phyloP scores from a whole-genome alignment of 768 basidiomycete species.

The Tremella yokohamensis region DNA sequence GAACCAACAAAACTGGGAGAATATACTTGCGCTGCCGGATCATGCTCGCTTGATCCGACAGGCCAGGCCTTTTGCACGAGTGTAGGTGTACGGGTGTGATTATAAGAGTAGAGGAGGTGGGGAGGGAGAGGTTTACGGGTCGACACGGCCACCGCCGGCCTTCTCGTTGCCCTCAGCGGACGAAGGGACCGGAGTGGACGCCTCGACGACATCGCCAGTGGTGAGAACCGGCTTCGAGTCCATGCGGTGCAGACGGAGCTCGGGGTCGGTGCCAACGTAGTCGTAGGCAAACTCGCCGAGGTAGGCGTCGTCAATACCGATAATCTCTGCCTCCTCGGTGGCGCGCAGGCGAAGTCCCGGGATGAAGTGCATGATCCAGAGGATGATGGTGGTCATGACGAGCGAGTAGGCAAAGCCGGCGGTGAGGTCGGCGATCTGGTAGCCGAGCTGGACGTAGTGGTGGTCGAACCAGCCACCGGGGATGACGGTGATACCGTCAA shows the following conservation, averaged over 20 bases:
- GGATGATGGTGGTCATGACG: constrained; percentile 48
- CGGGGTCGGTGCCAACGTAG: constrained; percentile 64
- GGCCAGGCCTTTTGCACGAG: not conserved
- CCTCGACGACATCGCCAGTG: constrained; percentile 29
- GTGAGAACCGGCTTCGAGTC: constrained; percentile 33
- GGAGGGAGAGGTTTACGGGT: constrained; percentile 17
- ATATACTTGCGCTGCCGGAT: no score
- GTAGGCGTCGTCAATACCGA: constrained; percentile 58
- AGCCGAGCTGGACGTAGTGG: constrained; percentile 65
- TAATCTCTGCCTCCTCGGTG: constrained; percentile 50
- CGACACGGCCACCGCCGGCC: constrained; percentile 42
- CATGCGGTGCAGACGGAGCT: constrained; percentile 52
- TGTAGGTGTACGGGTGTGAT: not conserved
- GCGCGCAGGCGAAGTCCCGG: constrained; percentile 49
- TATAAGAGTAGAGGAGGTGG: no score
- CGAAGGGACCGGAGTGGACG: constrained; percentile 7
- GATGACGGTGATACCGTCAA: constrained; percentile 64
- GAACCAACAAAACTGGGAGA: no score
- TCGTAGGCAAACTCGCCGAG: constrained; percentile 63
- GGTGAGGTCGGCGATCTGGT: constrained; percentile 57
- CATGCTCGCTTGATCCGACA: not conserved
- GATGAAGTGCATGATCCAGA: constrained; percentile 52
- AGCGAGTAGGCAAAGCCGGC: constrained; percentile 39
- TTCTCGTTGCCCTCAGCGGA: constrained; percentile 25
- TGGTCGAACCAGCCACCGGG: constrained; percentile 63